These are phyloP conservation scores for Paecilomyces variotii DNA, from an alignment of 2,329 filamentous ascomycete genomes.

Conservation along the genomic window DNA sequence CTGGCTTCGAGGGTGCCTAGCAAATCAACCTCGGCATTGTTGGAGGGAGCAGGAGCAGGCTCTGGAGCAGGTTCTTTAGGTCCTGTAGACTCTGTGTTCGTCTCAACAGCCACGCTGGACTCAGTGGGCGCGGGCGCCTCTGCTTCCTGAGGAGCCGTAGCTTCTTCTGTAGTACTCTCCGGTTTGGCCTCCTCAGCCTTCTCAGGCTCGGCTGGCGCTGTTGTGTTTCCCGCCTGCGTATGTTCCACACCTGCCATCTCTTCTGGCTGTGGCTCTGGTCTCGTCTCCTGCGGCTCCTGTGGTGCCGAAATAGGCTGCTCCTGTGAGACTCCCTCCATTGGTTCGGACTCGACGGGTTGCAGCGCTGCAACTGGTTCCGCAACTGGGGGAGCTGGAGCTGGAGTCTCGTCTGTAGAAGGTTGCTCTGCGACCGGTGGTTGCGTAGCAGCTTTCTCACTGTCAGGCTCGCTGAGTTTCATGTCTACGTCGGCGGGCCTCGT, in stretches of 20 bases:
- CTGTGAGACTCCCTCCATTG: not conserved
- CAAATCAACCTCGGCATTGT: constrained; percentile 37
- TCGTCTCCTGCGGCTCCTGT: constrained; percentile 6
- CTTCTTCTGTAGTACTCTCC: not conserved
- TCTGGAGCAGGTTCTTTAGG: constrained; percentile 8
- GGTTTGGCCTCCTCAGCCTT: not conserved
- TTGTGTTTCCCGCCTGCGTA: not conserved
- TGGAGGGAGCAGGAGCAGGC: constrained; percentile 4
- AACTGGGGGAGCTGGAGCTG: not conserved
- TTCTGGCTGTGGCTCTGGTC: constrained; percentile 4
- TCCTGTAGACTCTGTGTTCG: constrained; percentile 3
- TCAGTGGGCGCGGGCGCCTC: not conserved
- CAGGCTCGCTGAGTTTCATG: not conserved
- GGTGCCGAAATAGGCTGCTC: not conserved
- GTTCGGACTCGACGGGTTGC: not conserved
- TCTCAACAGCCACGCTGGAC: not conserved
- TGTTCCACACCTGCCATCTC: not conserved
- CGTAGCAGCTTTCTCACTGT: not conserved
- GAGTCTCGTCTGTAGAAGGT: constrained; percentile 1
- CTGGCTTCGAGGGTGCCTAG: constrained; percentile 42
- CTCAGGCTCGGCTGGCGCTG: constrained; percentile 4
- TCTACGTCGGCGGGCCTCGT: not conserved
- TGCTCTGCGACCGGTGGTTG: not conserved
- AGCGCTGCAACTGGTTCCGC: constrained; percentile 3
- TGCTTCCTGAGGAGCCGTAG: not conserved